A percentile compares a stretch with the other conserved stretches of the same genome.
Conservation (phyloP, 257 asterid species). For the Capsicum pubescens region DNA sequence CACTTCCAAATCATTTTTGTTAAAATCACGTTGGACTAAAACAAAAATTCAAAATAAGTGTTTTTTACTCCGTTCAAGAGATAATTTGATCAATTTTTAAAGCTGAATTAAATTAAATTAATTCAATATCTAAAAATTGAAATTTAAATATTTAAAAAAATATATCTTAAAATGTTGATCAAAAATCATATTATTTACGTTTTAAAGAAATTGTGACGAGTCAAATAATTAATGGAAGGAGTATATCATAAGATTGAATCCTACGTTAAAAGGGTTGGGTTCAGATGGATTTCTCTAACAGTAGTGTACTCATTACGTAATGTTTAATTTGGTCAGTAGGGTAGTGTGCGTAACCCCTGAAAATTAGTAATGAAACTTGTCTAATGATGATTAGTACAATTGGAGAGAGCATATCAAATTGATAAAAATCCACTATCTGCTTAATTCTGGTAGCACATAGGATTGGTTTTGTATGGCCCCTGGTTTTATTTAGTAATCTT, state of each 20-base stretch:
- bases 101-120: no score
- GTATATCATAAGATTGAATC: no score
- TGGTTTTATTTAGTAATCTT: slow-evolving; percentile 32
- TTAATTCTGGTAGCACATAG: slow-evolving; percentile 31
- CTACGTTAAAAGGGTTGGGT: background rate
- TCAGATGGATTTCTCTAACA: background rate
- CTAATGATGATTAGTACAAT: background rate
- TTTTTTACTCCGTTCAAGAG: no score
- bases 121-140: no score
- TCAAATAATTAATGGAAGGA: no score
- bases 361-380: background rate
- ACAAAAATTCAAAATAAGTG: no score
- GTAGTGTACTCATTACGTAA: background rate
- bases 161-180: no score
- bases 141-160: no score
- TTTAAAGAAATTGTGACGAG: no score
- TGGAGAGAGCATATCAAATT: background rate
- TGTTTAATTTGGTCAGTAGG: background rate
- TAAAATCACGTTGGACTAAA: background rate
- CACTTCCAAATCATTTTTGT: background rate
- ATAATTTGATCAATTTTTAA: no score
- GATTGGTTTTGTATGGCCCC: slow-evolving; percentile 36
- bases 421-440: slow-evolving; percentile 24
- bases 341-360: background rate
- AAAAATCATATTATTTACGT: no score